A percentile compares a stretch with the other conserved stretches of the same genome.
phyloP scores from a whole-genome alignment of 345 rosid genomes.

The Citrus cavaleriei region DNA sequence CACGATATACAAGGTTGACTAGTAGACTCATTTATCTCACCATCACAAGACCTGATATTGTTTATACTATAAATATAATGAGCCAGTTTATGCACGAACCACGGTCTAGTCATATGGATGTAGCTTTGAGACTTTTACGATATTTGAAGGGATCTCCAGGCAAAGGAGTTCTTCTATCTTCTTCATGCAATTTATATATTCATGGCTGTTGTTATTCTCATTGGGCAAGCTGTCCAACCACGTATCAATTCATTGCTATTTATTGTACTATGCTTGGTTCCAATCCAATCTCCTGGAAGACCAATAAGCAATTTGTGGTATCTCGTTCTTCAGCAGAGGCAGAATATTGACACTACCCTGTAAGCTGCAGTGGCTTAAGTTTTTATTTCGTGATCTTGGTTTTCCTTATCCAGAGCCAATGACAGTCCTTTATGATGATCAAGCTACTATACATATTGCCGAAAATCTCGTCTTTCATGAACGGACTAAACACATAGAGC shows the following conservation, averaged over 20 bases:
- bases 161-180: background rate
- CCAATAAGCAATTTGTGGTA: background rate
- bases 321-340: background rate
- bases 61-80: background rate
- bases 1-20: background rate
- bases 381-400: background rate
- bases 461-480: background rate
- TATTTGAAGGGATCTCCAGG: background rate
- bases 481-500: background rate
- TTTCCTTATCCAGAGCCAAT: background rate
- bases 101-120: background rate
- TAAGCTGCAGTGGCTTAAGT: background rate
- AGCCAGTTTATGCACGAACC: background rate
- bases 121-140: no score
- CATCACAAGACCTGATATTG: background rate
- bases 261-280: background rate
- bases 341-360: background rate
- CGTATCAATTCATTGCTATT: background rate
- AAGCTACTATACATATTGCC: background rate
- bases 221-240: background rate
- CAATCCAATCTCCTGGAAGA: background rate
- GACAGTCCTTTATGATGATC: background rate
- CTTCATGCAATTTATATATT: background rate
- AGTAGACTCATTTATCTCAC: background rate
- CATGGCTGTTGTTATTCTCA: background rate